Evolutionary conservation across 441 rosid genomes (phyloP), one percentile per base, ranked within the genome.

Genomic region (Cnidoscolus chayamansa): DNA sequence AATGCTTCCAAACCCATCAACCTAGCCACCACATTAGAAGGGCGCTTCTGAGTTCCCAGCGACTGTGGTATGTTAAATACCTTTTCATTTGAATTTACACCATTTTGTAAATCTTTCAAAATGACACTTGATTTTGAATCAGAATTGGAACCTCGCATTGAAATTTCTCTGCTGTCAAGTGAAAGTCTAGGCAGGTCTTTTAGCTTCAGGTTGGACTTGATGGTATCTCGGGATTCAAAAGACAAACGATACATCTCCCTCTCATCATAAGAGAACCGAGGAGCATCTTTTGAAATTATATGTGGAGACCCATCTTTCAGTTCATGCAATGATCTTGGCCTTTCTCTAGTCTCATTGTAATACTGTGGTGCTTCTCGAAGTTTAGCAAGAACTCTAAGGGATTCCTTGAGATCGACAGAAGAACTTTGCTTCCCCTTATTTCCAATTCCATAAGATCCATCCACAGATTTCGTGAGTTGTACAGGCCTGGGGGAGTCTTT

Each of bases 1-100:
- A 94, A 81, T 45, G 88, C 76, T 56, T 94, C 98, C 87, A 90
- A 90, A 63, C 98, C 98, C 98, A 94, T 94, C 74, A 94, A 84
- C 86, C 89, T 94, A 30, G 97, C 98, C 57, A 94, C 96, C 69
- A 94, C 90, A 78, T 90, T 84, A 47, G 97, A 86, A 74, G 93
- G 88, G 51, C 88, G 88, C 67, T 85, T 86, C 85, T 83, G 87
- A 53, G 82, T 71, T 79, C 81, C 88, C 17, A 54, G 43, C 74
- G 84, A 62, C 57, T 76, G 77, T 31, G 78, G 84, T 51, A 64
- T 72, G 77, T 71, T 59, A 75, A 32, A 53, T 25, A 53, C 74
- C 54, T 71, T 75, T 48, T 80, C 83, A 73, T 65, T 67, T 31
- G 78, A 79, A 76, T 72, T 75, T 45, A 70, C 65, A 71, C 72